Percentiles rank a stretch among this genome's conserved stretches.
These are phyloP conservation scores for Cladosporium oxysporum DNA, from an alignment of 2,329 filamentous ascomycete species.

Conservation along the genomic window DNA sequence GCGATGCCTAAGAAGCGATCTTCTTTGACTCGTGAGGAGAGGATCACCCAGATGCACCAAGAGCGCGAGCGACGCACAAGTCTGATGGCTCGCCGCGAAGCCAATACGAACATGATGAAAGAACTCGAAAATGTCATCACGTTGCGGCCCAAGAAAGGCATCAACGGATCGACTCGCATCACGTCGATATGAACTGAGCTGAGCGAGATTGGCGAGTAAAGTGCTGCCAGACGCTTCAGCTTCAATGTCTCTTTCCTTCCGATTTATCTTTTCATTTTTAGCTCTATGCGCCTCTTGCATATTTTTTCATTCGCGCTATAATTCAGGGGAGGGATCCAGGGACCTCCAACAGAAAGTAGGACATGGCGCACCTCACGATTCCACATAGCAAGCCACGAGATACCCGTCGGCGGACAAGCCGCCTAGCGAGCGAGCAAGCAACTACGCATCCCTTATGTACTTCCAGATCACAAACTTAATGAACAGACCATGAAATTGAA, in stretches of 20 bases:
- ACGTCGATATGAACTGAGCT: conserved; percentile 20
- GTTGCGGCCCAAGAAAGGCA: conserved; percentile 29
- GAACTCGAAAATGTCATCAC: conserved; percentile 87
- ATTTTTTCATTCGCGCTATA: neutral
- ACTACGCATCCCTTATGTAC: neutral
- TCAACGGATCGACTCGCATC: conserved; percentile 16
- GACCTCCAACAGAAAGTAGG: neutral
- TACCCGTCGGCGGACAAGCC: neutral
- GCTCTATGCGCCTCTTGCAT: neutral
- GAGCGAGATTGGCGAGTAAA: neutral
- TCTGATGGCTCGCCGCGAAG: conserved; percentile 72
- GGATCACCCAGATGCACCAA: conserved; percentile 83
- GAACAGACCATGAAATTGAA: neutral
- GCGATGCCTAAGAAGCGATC: conserved; percentile 67
- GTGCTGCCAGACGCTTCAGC: neutral
- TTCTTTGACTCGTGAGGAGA: conserved; percentile 79
- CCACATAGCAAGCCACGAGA: neutral
- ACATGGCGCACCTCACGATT: neutral
- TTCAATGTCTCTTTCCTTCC: neutral
- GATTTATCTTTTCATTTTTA: neutral
- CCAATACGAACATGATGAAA: conserved; percentile 84
- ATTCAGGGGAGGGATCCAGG: neutral
- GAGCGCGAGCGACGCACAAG: conserved; percentile 75
- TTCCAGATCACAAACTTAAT: neutral
- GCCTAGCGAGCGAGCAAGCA: neutral